Conservation (phyloP, 345 rosid species). For the Populus euphratica region DNA sequence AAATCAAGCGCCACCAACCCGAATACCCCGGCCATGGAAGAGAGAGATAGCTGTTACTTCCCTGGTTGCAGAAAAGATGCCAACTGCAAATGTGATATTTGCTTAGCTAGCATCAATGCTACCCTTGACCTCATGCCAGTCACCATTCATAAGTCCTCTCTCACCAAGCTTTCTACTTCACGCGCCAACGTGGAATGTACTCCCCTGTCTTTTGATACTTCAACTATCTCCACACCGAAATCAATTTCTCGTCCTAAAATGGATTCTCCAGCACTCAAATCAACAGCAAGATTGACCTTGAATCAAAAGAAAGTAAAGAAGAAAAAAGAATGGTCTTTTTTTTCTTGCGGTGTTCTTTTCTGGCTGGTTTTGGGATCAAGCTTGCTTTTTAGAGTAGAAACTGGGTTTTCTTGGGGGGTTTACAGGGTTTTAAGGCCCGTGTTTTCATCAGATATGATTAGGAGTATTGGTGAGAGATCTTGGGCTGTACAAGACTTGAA, state of each 20-base stretch:
- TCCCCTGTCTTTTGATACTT: slow-evolving; percentile 53
- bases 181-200: slow-evolving; percentile 32
- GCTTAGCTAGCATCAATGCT: slow-evolving; percentile 80
- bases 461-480: slow-evolving; percentile 48
- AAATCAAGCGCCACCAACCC: slow-evolving; percentile 29
- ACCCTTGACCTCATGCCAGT: slow-evolving; percentile 84
- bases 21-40: slow-evolving; percentile 24
- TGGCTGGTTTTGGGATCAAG: slow-evolving; percentile 35
- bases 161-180: slow-evolving; percentile 50
- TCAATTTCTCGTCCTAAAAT: slow-evolving; percentile 33
- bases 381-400: slow-evolving; percentile 38
- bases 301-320: slow-evolving; percentile 25
- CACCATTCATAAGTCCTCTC: slow-evolving; percentile 63
- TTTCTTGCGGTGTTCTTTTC: slow-evolving; percentile 7
- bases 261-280: slow-evolving; percentile 41
- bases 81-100: slow-evolving; percentile 74
- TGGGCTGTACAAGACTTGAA: slow-evolving; percentile 29
- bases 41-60: slow-evolving; percentile 68
- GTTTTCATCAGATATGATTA: slow-evolving; percentile 46
- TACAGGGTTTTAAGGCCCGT: slow-evolving; percentile 37
- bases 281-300: slow-evolving; percentile 33
- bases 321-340: neutral
- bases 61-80: slow-evolving; percentile 87
- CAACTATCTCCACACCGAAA: slow-evolving; percentile 49
- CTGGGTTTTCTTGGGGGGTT: slow-evolving; percentile 42